A percentile compares a stretch with the other conserved stretches of the same genome.
phyloP scores from a whole-genome alignment of 345 rosid genomes.

The Viola odorata region DNA sequence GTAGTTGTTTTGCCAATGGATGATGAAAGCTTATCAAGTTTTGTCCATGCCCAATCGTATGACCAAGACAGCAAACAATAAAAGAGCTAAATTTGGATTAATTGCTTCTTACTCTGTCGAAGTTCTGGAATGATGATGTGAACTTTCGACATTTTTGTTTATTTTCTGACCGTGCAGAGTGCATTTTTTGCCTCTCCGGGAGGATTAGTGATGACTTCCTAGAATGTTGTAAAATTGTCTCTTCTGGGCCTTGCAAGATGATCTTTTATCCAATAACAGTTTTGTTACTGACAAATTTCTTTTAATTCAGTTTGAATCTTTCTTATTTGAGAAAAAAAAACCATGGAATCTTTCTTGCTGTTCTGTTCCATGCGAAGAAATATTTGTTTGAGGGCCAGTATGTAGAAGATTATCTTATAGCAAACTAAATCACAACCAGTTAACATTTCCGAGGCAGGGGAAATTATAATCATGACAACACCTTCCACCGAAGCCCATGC shows the following conservation, averaged over 20 bases:
- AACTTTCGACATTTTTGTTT: not conserved
- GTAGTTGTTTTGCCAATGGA: conserved; percentile 23
- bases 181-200: conserved; percentile 84
- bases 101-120: not conserved
- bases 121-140: not conserved
- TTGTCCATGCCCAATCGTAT: conserved; percentile 20
- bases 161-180: conserved; percentile 77
- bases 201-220: conserved; percentile 31
- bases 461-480: too few species aligned
- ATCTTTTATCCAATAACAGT: not conserved
- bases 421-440: too few species aligned
- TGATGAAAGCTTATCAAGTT: conserved; percentile 22
- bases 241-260: not conserved
- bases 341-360: too few species aligned
- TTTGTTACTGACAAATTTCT: not conserved
- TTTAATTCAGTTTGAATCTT: not conserved
- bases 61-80: conserved; percentile 15
- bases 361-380: too few species aligned
- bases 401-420: too few species aligned
- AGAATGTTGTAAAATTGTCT: conserved; percentile 12
- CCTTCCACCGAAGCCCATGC: too few species aligned
- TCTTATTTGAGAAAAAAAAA: too few species aligned
- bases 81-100: conserved; percentile 8
- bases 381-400: too few species aligned
- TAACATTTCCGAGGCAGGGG: too few species aligned